Percentiles rank a stretch among this genome's conserved stretches.
phyloP scores from a whole-genome alignment of 208 protist genomes.

The Phytomonas francai region DNA sequence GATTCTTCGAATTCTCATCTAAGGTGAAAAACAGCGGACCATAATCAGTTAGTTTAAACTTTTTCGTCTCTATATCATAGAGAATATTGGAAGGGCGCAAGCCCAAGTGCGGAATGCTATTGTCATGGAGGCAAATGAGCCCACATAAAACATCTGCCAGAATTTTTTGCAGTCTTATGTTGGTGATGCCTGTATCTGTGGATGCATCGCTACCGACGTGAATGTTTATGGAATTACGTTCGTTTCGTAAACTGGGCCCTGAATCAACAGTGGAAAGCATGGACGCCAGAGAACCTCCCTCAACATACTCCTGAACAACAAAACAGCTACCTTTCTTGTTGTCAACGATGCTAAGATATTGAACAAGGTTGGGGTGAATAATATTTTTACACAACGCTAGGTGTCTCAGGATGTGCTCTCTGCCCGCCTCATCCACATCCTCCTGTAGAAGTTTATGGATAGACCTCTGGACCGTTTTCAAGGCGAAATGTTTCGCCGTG shows the following conservation, averaged over 20 bases:
- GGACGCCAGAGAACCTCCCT: constrained; percentile 17
- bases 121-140: constrained; percentile 59
- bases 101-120: constrained; percentile 47
- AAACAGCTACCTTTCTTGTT: constrained; percentile 49
- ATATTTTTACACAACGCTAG: constrained; percentile 50
- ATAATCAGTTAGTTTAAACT: constrained; percentile 64
- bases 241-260: background rate
- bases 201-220: background rate
- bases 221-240: background rate
- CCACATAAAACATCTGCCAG: constrained; percentile 56
- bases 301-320: constrained; percentile 54
- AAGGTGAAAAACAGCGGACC: constrained; percentile 57
- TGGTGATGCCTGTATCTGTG: background rate
- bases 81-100: constrained; percentile 72
- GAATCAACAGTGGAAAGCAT: constrained; percentile 11
- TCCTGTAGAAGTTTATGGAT: constrained; percentile 26
- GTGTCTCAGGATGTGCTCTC: constrained; percentile 19
- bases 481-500: constrained; percentile 34
- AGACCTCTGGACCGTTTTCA: constrained; percentile 56
- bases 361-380: constrained; percentile 53
- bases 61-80: constrained; percentile 22
- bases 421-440: constrained; percentile 14
- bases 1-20: constrained; percentile 28
- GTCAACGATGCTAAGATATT: constrained; percentile 67
- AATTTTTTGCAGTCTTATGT: constrained; percentile 23